Conservation (phyloP, 1,139 yeast genomes). For the Petasospora fabianii region DNA sequence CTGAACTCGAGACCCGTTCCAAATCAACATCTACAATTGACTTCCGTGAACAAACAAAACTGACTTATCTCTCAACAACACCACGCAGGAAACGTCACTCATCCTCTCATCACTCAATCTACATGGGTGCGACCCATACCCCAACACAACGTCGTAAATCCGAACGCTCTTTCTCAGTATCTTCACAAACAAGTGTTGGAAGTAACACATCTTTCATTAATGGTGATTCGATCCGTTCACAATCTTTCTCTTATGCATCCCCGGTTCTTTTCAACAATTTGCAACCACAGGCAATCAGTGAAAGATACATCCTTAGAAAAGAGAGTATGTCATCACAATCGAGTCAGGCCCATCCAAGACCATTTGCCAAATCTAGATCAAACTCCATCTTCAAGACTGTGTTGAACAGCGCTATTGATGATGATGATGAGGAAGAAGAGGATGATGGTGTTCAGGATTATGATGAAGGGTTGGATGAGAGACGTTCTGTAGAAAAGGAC, state of each 20-base stretch:
- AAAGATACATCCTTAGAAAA: constrained; percentile 11
- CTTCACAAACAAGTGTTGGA: constrained; percentile 12
- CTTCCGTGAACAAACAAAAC: constrained; percentile 6
- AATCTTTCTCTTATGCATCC: constrained; percentile 11
- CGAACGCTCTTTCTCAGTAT: constrained; percentile 11
- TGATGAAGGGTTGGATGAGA: constrained; percentile 5
- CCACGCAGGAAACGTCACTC: constrained; percentile 17
- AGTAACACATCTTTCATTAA: constrained; percentile 3
- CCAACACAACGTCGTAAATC: constrained; percentile 7
- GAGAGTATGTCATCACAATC: constrained; percentile 11
- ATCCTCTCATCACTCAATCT: constrained; percentile 4
- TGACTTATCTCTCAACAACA: constrained; percentile 10
- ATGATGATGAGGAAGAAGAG: constrained; percentile 14
- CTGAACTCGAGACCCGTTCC: constrained; percentile 41
- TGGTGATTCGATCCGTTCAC: constrained; percentile 9
- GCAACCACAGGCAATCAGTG: constrained; percentile 13
- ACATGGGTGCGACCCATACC: not conserved
- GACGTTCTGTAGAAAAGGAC: constrained; percentile 3
- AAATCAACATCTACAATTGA: constrained; percentile 4
- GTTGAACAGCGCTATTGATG: constrained; percentile 10
- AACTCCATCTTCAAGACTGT: constrained; percentile 13
- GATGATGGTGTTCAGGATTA: constrained; percentile 11
- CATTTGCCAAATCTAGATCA: constrained; percentile 8
- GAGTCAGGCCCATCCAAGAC: not conserved
- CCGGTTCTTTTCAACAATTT: constrained; percentile 13